Percentiles rank a stretch among this genome's conserved stretches.
phyloP scores from a whole-genome alignment of 225 moss, liverwort and hornwort genomes.

The Pleurozium schreberi region DNA sequence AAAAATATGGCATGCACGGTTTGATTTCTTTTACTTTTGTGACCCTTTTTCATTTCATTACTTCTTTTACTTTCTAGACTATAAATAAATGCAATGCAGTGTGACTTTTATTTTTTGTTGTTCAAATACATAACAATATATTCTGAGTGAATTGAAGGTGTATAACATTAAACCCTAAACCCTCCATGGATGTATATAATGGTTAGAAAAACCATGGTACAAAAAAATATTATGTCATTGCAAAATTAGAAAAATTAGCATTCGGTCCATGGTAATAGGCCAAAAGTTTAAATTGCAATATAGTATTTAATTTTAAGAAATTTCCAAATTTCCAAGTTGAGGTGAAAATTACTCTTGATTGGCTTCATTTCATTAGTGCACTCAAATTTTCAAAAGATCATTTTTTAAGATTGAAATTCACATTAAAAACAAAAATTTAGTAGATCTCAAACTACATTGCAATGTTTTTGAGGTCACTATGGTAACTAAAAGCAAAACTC shows the following conservation, averaged over 20 bases:
- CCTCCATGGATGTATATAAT: neutral
- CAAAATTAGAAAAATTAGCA: neutral
- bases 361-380: neutral
- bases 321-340: neutral
- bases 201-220: neutral
- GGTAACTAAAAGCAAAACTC: accelerated
- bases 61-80: too few species aligned
- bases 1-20: too few species aligned
- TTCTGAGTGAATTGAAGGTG: too few species aligned
- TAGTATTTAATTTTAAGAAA: neutral
- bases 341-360: neutral
- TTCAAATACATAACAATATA: too few species aligned
- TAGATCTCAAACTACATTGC: neutral
- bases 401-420: neutral
- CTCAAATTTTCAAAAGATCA: neutral
- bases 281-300: neutral
- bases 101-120: too few species aligned
- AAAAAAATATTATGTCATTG: neutral
- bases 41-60: too few species aligned
- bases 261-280: neutral
- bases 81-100: too few species aligned
- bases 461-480: neutral
- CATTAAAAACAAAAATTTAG: neutral
- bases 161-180: too few species aligned
- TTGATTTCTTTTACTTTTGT: too few species aligned